phyloP scores from a whole-genome alignment of 257 asterid genomes.

The Forsythia suspensa region DNA sequence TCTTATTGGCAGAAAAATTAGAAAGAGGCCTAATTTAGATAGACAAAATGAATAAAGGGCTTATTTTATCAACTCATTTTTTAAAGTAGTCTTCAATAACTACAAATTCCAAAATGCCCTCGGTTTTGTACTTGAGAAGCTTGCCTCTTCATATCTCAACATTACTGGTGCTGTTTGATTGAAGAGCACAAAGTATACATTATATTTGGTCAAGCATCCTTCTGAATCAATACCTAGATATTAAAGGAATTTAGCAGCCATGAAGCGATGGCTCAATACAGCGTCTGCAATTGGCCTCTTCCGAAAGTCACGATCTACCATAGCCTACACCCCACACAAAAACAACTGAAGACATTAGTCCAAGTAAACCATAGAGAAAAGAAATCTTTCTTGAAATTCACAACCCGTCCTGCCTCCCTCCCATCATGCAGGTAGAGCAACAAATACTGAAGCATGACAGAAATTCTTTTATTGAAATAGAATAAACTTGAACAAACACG shows the following conservation, averaged over 20 bases:
- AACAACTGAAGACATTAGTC: neutral
- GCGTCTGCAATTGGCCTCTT: constrained; percentile 88
- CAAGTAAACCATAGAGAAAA: neutral
- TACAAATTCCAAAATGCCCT: neutral
- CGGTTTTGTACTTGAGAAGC: neutral
- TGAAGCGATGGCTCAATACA: constrained; percentile 76
- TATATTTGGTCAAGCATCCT: neutral
- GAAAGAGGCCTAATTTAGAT: no score
- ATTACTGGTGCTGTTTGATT: no score
- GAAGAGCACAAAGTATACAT: neutral
- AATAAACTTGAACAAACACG: neutral
- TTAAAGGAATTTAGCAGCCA: constrained; percentile 52
- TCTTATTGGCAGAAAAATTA: no score
- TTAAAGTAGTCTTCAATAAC: neutral
- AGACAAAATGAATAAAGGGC: neutral
- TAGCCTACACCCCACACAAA: constrained; percentile 47
- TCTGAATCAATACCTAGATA: neutral
- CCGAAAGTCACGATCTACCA: constrained; percentile 70
- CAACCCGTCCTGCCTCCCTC: neutral
- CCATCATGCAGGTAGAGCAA: neutral
- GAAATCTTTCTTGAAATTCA: neutral
- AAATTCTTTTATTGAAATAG: neutral
- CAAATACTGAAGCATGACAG: neutral
- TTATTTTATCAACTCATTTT: neutral
- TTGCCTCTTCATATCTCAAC: no score